Percentiles rank a stretch among this genome's conserved stretches.
Evolutionary conservation across 2,329 filamentous ascomycete species (phyloP).

Genomic region (Phialophora macrospora): DNA sequence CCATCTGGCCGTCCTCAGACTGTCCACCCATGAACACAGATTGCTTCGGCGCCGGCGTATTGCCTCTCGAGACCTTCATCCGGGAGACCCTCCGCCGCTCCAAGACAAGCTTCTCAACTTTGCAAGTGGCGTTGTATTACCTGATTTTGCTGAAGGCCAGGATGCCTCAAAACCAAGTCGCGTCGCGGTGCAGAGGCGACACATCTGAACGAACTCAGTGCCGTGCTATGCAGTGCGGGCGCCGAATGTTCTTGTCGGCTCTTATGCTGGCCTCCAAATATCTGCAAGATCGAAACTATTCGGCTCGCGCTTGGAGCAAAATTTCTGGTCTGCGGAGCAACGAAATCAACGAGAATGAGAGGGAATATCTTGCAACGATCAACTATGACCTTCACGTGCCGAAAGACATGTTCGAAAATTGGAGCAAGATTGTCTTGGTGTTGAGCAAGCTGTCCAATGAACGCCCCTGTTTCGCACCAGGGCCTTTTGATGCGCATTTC

Average conservation of each 20-base stretch:
- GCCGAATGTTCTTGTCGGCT: slow-evolving; percentile 95
- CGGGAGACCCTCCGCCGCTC: slow-evolving; percentile 95
- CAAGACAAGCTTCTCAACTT: slow-evolving; percentile 93
- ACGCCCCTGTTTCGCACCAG: slow-evolving; percentile 18
- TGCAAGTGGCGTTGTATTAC: slow-evolving; percentile 97
- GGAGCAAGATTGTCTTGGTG: slow-evolving; percentile 89
- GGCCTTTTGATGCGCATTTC: slow-evolving; percentile 15
- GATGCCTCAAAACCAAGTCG: slow-evolving; percentile 75
- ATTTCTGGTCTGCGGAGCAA: slow-evolving; percentile 92
- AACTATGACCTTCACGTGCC: slow-evolving; percentile 95
- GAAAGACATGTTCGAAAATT: slow-evolving; percentile 84
- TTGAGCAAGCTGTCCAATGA: slow-evolving; percentile 36
- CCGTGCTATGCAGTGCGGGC: slow-evolving; percentile 88
- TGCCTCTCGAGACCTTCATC: slow-evolving; percentile 93
- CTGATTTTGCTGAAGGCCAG: slow-evolving; percentile 90
- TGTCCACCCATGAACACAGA: slow-evolving; percentile 74
- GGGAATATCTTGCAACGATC: slow-evolving; percentile 85
- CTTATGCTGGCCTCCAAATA: slow-evolving; percentile 98
- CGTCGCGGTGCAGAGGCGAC: slow-evolving; percentile 45
- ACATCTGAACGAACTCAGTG: slow-evolving; percentile 45
- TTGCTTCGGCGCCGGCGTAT: slow-evolving; percentile 69
- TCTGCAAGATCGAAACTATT: slow-evolving; percentile 96
- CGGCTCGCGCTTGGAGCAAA: slow-evolving; percentile 96
- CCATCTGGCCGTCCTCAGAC: slow-evolving; percentile 92
- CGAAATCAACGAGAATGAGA: slow-evolving; percentile 97